A percentile compares a stretch with the other conserved stretches of the same genome.
Conservation (phyloP, 768 basidiomycete species). For the Boletus edulis region DNA sequence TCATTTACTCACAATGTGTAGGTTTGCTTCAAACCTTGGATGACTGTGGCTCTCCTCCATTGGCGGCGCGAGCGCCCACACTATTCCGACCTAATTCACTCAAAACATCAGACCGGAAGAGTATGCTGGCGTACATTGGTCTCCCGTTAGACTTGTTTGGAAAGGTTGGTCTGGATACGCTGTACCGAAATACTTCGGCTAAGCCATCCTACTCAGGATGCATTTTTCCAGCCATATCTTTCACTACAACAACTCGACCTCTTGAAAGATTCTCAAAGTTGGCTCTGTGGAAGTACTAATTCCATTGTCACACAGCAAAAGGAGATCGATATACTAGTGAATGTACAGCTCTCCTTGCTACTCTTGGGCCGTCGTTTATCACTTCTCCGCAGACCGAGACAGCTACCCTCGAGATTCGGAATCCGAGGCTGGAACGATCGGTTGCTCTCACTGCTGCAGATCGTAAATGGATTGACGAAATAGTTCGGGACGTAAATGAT, state of each 20-base stretch:
- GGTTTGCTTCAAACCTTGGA: slow-evolving; percentile 86
- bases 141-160: slow-evolving; percentile 95
- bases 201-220: slow-evolving; percentile 48
- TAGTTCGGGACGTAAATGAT: slow-evolving; percentile 82
- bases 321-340: slow-evolving; percentile 87
- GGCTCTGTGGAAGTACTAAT: slow-evolving; percentile 95
- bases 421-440: slow-evolving; percentile 74
- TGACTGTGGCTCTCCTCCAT: slow-evolving; percentile 86
- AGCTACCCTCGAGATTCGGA: slow-evolving; percentile 81
- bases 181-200: background rate
- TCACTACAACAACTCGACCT: slow-evolving; percentile 94
- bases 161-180: slow-evolving; percentile 46
- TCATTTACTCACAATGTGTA: slow-evolving; percentile 27
- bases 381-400: slow-evolving; percentile 69
- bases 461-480: slow-evolving; percentile 97
- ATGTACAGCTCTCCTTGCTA: slow-evolving; percentile 43
- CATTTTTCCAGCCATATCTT: slow-evolving; percentile 97
- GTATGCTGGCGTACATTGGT: slow-evolving; percentile 89
- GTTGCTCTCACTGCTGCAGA: slow-evolving; percentile 87
- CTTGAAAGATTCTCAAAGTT: slow-evolving; percentile 73
- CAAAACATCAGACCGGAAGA: slow-evolving; percentile 84
- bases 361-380: background rate
- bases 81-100: slow-evolving; percentile 75
- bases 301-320: slow-evolving; percentile 91
- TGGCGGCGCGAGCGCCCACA: slow-evolving; percentile 59